Evolutionary conservation across 768 basidiomycete species (phyloP), one percentile per base, ranked within the genome.

Genomic region (Pleurotus tuoliensis): DNA sequence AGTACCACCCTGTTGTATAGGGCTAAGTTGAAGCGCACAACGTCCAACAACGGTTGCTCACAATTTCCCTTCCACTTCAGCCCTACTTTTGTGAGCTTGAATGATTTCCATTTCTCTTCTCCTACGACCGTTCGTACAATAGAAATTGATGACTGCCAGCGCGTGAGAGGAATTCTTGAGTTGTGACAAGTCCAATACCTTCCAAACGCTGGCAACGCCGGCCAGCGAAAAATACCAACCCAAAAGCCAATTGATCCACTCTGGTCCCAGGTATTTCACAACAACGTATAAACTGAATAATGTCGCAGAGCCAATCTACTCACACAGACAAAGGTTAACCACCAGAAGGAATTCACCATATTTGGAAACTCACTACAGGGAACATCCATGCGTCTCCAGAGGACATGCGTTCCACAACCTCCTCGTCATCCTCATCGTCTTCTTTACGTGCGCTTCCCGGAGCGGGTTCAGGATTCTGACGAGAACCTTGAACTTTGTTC

Each of bases 241-340:
- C 20, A 96, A 73, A 4, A 94, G 61, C 78, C 80, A 81, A 70
- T 95, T 95, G 56, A 96, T 83, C 87, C 90, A 91, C 57, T 84
- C 83, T 62, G 81, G 83, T 30, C 92, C 91, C 52, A 89, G 71
- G 67, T 86, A 92, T 64, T 83, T 87, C 56, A 96, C 77, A 24
- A 89, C 68, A 55, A 80, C 59, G 63, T 88, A 94, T 59, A 94
- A 67, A 4, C 85, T 82, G 60, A 90, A 73, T 27, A 96, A 74
- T 30, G 79, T 79, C 5, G 75, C 76, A 1, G 90, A 92, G 4
- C 90, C 92, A 58, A 88, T 71, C 88, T 90, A 60, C 43, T 43
- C 6, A 24, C 8, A 7, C 9, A 38, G 34, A 58, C 25, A 34
- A 15, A n/a, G 55, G 47, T 40, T 18, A 49, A 52, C 20, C 16